A percentile compares a stretch with the other conserved stretches of the same genome.
phyloP scores from a whole-genome alignment of 2,329 filamentous ascomycete species.

The Arachnomyces sp. region DNA sequence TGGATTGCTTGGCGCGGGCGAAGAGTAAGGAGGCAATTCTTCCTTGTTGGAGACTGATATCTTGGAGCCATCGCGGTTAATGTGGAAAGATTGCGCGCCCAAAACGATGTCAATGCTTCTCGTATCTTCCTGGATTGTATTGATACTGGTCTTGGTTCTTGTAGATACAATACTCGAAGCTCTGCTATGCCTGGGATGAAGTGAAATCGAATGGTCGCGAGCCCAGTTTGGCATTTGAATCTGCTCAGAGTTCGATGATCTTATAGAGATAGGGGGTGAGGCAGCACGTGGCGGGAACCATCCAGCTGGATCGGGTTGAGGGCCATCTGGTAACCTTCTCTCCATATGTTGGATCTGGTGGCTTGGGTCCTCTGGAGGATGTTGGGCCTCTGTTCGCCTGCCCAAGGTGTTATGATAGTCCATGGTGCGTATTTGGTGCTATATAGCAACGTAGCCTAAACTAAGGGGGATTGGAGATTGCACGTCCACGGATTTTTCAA shows the following conservation, averaged over 20 bases:
- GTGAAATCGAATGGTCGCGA: not conserved
- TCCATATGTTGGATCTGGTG: too few species aligned
- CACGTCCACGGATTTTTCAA: too few species aligned
- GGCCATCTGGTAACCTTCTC: too few species aligned
- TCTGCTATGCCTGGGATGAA: conserved; percentile 17
- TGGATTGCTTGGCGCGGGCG: not conserved
- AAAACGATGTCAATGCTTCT: conserved; percentile 23
- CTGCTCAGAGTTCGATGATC: not conserved
- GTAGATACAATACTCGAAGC: conserved; percentile 25
- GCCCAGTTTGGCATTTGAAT: conserved; percentile 3
- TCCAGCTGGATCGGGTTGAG: too few species aligned
- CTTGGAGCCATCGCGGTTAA: conserved; percentile 24
- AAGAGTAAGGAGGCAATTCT: conserved; percentile 15
- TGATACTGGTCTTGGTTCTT: conserved; percentile 21
- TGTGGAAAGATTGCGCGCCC: conserved; percentile 22
- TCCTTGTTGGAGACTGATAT: conserved; percentile 16
- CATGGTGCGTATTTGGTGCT: too few species aligned
- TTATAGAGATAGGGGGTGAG: too few species aligned
- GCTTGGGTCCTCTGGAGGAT: too few species aligned
- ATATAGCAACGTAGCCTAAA: too few species aligned
- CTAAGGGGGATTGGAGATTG: too few species aligned
- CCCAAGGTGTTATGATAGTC: too few species aligned
- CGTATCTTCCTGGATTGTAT: conserved; percentile 17
- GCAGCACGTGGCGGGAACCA: too few species aligned
- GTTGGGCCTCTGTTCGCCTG: too few species aligned